Base-by-base conservation (phyloP, 1,139 yeast species). In the Saccharomyces uvarum region DNA sequence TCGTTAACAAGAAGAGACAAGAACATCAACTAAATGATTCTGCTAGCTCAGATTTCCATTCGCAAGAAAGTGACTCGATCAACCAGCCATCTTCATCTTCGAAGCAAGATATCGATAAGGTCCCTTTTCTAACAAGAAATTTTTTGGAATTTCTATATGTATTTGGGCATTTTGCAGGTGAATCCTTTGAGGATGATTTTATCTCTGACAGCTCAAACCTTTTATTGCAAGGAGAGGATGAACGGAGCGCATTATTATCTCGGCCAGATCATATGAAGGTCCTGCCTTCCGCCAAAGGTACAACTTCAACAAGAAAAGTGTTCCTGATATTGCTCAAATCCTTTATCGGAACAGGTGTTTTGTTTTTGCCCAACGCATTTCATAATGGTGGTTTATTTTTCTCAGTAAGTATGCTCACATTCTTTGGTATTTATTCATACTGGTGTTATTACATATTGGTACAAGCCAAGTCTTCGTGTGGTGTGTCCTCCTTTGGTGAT, bases 151-250 rank as follows among this genome's bases (percentile, higher is more conserved):
- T 86, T 64, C 73, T 86, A 52, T 82, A 86, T 61, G 77, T 86
- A 11, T 86, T 86, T 67, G 95, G 95, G 3, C 91, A 86, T 73
- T 86, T 86, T 70, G 93, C 93, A 1, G 95, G 95, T 62, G 95
- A 86, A 70, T 81, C 83, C 48, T 77, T 86, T 57, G 89, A 84
- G 62, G 86, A 82, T 63, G 91, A 84, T 59, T 87, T 84, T 56
- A 80, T 74, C 52, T 58, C 74, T 9, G 82, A 82, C 0, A 38
- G 44, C 44, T 38, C 44, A 9, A 38, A 38, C 24, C 19, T 38
- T 21, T 19, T 38, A n/a, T 19, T 38, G 19, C 44, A 11, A 6
- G 44, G 44, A 38, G 81, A 84, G 57, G 82, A 78, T 58, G 78
- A 51, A 4, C 19, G 47, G 2, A 13, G 48, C 4, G 47, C 27